phyloP scores from a whole-genome alignment of 2,329 filamentous ascomycete species.

The Cercospora sp. region DNA sequence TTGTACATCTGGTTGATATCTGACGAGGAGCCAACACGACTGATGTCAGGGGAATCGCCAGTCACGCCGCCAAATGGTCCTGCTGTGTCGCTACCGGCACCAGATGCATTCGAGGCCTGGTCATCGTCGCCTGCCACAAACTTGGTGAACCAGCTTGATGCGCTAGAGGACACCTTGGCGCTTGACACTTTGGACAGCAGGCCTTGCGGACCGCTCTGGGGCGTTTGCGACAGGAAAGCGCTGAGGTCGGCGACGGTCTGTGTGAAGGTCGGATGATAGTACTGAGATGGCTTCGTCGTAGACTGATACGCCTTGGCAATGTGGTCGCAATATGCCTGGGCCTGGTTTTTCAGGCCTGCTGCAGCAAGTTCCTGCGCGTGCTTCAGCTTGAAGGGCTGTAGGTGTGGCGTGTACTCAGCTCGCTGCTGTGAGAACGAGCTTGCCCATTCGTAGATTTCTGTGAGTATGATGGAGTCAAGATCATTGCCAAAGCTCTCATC shows the following conservation, averaged over 20 bases:
- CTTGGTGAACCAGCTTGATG: constrained; percentile 92
- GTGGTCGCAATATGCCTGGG: constrained; percentile 86
- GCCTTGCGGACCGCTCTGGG: constrained; percentile 66
- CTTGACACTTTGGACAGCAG: constrained; percentile 96
- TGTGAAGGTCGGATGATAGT: constrained; percentile 77
- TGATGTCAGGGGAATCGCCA: constrained; percentile 55
- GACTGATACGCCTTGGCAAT: constrained; percentile 74
- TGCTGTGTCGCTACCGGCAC: constrained; percentile 35
- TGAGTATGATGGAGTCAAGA: constrained; percentile 85
- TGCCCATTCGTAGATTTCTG: constrained; percentile 92
- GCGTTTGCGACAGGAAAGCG: constrained; percentile 79
- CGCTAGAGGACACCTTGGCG: constrained; percentile 87
- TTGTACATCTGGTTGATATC: constrained; percentile 65
- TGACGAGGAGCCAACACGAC: constrained; percentile 63
- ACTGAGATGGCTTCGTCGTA: constrained; percentile 80
- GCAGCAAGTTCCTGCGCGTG: constrained; percentile 84
- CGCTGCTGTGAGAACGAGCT: constrained; percentile 63
- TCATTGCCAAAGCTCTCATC: constrained; percentile 76
- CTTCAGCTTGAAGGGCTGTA: constrained; percentile 87
- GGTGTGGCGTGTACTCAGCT: constrained; percentile 64
- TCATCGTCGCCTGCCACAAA: constrained; percentile 91
- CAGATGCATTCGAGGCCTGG: constrained; percentile 59
- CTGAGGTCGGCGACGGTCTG: constrained; percentile 78
- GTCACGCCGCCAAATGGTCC: constrained; percentile 74
- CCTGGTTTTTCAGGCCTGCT: constrained; percentile 76